Evolutionary conservation across 371 early-diverging fungal species (phyloP), one percentile per base, ranked within the genome.

Genomic region (Mortierella sp.): DNA sequence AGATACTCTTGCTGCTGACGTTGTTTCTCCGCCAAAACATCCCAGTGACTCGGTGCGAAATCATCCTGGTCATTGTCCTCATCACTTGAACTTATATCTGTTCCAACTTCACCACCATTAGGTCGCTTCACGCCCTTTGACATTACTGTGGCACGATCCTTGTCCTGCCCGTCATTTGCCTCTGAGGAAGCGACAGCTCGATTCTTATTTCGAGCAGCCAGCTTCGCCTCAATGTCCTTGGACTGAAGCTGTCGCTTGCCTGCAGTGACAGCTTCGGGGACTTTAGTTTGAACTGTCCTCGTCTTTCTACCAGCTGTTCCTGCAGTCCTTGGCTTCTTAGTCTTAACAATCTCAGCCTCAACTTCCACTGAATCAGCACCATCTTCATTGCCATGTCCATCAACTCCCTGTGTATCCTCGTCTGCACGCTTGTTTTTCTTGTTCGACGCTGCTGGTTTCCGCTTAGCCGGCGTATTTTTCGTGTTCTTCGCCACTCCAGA

Each of bases 11-110:
- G 56, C n/a, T 52, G 54, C 23, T 53, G 47, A 17, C 70, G 63
- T 47, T 70, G 59, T 24, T 28, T 50, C 48, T 64, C 58, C 9
- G 61, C 64, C 9, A 76, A 37, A 9, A 64, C 56, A 56, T 76
- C 76, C 76, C 76, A 76, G 34, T 76, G 76, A 28, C 70, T 69
- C 5, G 50, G 56, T 24, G 64, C 49, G 57, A 69, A 69, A 48
- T 69, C 56, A 3, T 55, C 50, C 1, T 24, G n/a, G 6, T 56
- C 54, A 17, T 34, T 21, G 30, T 39, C 47, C 11, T 44, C 61
- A 24, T 14, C 37, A 44, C 49, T 30, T 27, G 31, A 39, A 15
- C 46, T 49, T 17, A 17, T 43, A 9, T 26, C 49, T 3, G 56
- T 61, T 21, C 15, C 15, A 3, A 23, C 19, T 9, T 31, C 49